Percentiles rank a stretch among this genome's conserved stretches.
Evolutionary conservation across 139 green algal genomes (phyloP).

Genomic region (Raphidocelis subcapitata): DNA sequence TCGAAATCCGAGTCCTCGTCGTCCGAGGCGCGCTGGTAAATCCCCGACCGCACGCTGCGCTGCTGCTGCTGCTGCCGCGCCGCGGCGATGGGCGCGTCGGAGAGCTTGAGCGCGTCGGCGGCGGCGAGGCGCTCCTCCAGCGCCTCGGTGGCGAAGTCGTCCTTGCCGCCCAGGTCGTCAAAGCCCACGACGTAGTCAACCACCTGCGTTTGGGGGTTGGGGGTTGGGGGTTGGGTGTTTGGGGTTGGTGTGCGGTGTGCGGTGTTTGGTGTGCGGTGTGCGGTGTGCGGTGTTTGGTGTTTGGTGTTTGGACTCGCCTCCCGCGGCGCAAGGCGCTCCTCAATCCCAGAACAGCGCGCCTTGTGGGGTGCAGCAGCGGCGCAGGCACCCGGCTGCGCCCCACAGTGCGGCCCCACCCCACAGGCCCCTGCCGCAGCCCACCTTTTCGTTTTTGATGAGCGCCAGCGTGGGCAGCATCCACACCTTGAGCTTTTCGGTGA

Average conservation of each 20-base stretch:
- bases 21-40: conserved; percentile 48
- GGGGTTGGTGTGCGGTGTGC: no score
- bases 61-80: conserved; percentile 37
- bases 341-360: no score
- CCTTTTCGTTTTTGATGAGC: conserved; percentile 89
- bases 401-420: not conserved
- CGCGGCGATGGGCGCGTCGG: conserved; percentile 18
- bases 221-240: no score
- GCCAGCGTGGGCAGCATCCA: conserved; percentile 95
- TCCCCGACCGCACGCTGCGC: conserved; percentile 36
- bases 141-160: conserved; percentile 59
- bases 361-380: no score
- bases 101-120: conserved; percentile 13
- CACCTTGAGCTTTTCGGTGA: conserved; percentile 84
- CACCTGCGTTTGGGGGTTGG: conserved; percentile 18
- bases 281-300: no score
- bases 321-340: no score
- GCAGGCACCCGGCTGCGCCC: no score
- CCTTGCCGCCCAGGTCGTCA: conserved; percentile 59
- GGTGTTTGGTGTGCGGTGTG: no score
- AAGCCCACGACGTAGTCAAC: conserved; percentile 72
- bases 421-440: conserved; percentile 1
- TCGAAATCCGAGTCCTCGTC: conserved; percentile 87
- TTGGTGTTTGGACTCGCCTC: no score
- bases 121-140: conserved; percentile 53